A percentile compares a stretch with the other conserved stretches of the same genome.
Conservation (phyloP, 495 filamentous ascomycete species). For the Penicillium cataractarum region DNA sequence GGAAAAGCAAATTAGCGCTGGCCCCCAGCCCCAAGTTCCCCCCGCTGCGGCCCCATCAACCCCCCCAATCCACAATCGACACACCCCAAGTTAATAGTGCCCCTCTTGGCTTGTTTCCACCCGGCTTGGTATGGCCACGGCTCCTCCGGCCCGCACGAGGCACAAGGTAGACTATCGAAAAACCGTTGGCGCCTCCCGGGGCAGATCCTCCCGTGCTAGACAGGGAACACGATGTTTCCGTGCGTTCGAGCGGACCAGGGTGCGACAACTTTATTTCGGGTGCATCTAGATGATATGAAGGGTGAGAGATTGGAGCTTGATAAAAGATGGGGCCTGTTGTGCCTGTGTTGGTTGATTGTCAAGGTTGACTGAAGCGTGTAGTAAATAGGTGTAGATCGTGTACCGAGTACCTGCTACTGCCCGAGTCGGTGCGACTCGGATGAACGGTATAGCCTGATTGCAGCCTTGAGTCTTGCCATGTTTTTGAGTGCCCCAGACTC, state of each 20-base stretch:
- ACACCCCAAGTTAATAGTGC: too few relatives aligned
- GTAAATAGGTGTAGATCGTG: too few relatives aligned
- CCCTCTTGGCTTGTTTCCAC: slow-evolving; percentile 4
- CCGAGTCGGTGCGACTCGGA: background rate
- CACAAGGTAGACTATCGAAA: slow-evolving; percentile 5
- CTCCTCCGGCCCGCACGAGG: background rate
- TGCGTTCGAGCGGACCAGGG: slow-evolving; percentile 24
- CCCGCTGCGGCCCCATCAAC: background rate
- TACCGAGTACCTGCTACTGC: background rate
- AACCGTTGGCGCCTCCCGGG: slow-evolving; percentile 29
- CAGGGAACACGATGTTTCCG: slow-evolving; percentile 28
- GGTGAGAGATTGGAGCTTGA: background rate
- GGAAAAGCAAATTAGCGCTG: background rate
- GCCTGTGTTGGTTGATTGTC: background rate
- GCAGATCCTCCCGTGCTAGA: slow-evolving; percentile 28
- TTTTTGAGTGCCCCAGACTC: too few relatives aligned
- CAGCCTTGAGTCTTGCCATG: too few relatives aligned
- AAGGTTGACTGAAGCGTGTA: background rate
- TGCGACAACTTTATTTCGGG: slow-evolving; percentile 33
- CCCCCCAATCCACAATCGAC: too few relatives aligned
- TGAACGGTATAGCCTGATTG: background rate
- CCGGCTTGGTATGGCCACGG: background rate
- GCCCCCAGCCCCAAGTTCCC: background rate
- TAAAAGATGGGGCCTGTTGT: background rate
- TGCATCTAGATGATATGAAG: background rate